Percentiles rank a stretch among this genome's conserved stretches.
Evolutionary conservation across 2,329 filamentous ascomycete genomes (phyloP).

Genomic region (Byssothecium circinans): DNA sequence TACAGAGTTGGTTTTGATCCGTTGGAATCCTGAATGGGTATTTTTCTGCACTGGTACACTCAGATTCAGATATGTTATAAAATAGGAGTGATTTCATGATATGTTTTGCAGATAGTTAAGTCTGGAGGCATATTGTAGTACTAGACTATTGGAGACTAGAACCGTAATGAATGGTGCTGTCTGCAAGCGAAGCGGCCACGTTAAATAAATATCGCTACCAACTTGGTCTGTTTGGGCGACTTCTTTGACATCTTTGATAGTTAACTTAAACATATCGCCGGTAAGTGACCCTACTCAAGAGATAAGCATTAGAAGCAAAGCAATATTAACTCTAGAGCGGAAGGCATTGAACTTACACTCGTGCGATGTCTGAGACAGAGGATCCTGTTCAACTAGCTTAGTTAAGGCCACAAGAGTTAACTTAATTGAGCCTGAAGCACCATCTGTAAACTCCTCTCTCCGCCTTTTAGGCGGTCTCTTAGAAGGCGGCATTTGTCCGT

Average conservation of each 20-base stretch:
- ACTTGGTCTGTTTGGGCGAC: conserved; percentile 1
- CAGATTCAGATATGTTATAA: conserved; percentile 1
- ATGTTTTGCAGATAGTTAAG: not conserved
- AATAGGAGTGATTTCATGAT: conserved; percentile 1
- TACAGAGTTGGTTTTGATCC: not conserved
- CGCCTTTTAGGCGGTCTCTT: not conserved
- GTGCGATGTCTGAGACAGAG: not conserved
- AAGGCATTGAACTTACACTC: conserved; percentile 1
- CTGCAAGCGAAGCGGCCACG: not conserved
- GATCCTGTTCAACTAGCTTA: conserved; percentile 1
- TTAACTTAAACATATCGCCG: not conserved
- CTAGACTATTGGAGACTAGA: conserved; percentile 2
- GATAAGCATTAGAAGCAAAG: not conserved
- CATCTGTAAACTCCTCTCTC: conserved; percentile 1
- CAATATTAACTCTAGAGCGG: not conserved
- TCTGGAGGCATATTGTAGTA: not conserved
- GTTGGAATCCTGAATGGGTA: conserved; percentile 1
- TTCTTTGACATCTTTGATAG: not conserved
- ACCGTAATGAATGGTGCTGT: conserved; percentile 1
- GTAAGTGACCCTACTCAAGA: conserved; percentile 1
- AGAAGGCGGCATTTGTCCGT: not conserved
- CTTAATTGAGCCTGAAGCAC: not conserved
- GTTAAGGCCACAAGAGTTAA: not conserved
- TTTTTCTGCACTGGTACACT: not conserved
- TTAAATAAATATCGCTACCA: conserved; percentile 2